A percentile compares a stretch with the other conserved stretches of the same genome.
phyloP scores from a whole-genome alignment of 257 asterid genomes.

The Verbascum thapsus region DNA sequence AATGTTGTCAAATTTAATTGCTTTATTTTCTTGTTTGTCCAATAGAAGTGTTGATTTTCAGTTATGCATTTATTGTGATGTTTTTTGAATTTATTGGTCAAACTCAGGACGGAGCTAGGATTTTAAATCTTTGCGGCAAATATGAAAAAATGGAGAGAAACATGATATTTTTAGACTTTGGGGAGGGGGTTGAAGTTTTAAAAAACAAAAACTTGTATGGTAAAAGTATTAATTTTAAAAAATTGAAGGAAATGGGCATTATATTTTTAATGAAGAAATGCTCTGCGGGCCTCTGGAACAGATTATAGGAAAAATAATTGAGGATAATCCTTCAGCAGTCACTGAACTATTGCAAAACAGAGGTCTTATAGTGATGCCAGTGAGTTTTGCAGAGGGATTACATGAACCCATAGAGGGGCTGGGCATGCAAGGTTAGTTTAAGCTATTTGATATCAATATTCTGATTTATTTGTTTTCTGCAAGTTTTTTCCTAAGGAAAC shows the following conservation, averaged over 20 bases:
- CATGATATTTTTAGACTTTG: too few species aligned
- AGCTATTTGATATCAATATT: slow-evolving; percentile 7
- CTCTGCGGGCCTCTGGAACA: slow-evolving; percentile 64
- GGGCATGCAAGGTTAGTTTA: slow-evolving; percentile 38
- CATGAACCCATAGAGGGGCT: slow-evolving; percentile 38
- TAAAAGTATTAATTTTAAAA: too few species aligned
- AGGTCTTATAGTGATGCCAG: slow-evolving; percentile 67
- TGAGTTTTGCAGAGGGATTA: slow-evolving; percentile 52
- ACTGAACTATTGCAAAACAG: slow-evolving; percentile 67
- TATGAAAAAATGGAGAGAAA: too few species aligned
- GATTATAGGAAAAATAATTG: slow-evolving; percentile 54
- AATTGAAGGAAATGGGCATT: slow-evolving; percentile 74
- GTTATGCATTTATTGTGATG: not conserved
- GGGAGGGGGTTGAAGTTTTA: too few species aligned
- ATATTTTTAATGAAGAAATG: slow-evolving; percentile 47
- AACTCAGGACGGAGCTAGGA: too few species aligned
- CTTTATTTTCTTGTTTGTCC: not conserved
- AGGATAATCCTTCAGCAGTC: slow-evolving; percentile 58
- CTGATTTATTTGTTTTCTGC: slow-evolving; percentile 14
- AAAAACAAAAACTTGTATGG: too few species aligned
- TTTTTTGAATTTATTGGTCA: slow-evolving; percentile 5
- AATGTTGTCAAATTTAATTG: slow-evolving; percentile 15
- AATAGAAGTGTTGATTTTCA: not conserved
- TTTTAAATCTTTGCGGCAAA: too few species aligned
- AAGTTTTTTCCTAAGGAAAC: slow-evolving; percentile 2